Base-by-base conservation (phyloP, 2,329 filamentous ascomycete species). In the Neoscytalidium dimidiatum region DNA sequence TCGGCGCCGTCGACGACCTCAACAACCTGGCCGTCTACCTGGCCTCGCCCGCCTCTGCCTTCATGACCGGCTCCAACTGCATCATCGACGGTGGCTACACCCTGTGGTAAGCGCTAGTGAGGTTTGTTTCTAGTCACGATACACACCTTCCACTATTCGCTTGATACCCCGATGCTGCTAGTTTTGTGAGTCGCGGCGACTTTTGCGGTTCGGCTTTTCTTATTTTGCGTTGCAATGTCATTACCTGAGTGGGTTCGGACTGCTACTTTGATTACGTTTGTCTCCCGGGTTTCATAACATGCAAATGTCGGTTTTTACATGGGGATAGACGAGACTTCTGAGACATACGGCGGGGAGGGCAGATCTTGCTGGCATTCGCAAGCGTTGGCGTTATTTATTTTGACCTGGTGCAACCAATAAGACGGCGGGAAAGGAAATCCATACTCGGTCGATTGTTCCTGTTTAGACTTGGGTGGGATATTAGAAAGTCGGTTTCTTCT, bases 61-160 rank as follows among this genome's bases (percentile, higher is more conserved):
- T 91, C 82, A 91, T 93, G 89, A 94, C 91, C 38, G 91, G 91
- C 61, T 84, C 85, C 74, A 90, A 92, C 81, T 81, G 89, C n/a
- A 86, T 90, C 26, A 89, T 88, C 29, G 70, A 71, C 49, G 71
- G 70, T 29, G 70, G 70, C 46, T 86, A 86, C 64, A 82, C 86
- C 71, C 64, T 71, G 17, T 71, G 68, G 68, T 65, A 65, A 61
- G 46, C 44, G n/a, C 26, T 35, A 46, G 41, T 60, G 28, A 46
- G 17, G 41, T 1, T 60, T 38, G 19, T 60, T 19, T 43, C 19
- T 57, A 19, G 5, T 33, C 11, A 29, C 38, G 49, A 23, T 13
- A 29, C 38, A 48, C 13, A 33, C 41, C 38, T 33, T 60, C 23
- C 28, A 60, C 41, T 60, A 31, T 23, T 46, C n/a, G 56, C 56